Evolutionary conservation across 768 basidiomycete genomes (phyloP).

Genomic region (Calvatia gigantea): DNA sequence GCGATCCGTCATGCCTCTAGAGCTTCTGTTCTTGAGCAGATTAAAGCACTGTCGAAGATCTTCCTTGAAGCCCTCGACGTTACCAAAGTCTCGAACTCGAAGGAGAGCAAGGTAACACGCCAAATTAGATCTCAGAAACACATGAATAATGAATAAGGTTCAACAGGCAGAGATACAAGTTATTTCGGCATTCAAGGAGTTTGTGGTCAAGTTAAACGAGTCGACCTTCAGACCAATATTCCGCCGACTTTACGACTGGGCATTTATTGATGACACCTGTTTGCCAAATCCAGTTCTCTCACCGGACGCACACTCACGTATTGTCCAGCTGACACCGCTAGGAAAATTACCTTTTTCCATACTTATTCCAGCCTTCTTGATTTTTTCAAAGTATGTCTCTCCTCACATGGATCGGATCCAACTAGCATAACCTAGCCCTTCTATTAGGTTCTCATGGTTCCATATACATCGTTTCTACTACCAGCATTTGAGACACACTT

Average conservation of each 20-base stretch:
- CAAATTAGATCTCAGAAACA: too few species aligned
- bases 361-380: constrained; percentile 72
- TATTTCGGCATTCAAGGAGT: constrained; percentile 77
- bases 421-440: neutral
- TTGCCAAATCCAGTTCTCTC: constrained; percentile 16
- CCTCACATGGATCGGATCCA: neutral
- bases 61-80: constrained; percentile 79
- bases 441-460: constrained; percentile 76
- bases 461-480: constrained; percentile 81
- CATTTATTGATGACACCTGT: constrained; percentile 61
- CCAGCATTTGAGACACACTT: constrained; percentile 64
- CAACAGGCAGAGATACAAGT: constrained; percentile 48
- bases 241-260: constrained; percentile 93
- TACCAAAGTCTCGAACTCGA: constrained; percentile 22
- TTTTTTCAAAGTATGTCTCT: constrained; percentile 74
- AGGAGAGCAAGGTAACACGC: constrained; percentile 22
- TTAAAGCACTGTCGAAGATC: constrained; percentile 68
- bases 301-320: neutral
- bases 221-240: constrained; percentile 88
- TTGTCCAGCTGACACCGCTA: constrained; percentile 32
- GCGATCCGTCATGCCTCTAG: constrained; percentile 63
- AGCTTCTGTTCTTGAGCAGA: constrained; percentile 57
- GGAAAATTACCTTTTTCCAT: constrained; percentile 71
- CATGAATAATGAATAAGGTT: neutral
- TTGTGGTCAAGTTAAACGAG: constrained; percentile 92